Conservation (phyloP, 495 filamentous ascomycete genomes). For the Antarctomyces pellizariae region DNA sequence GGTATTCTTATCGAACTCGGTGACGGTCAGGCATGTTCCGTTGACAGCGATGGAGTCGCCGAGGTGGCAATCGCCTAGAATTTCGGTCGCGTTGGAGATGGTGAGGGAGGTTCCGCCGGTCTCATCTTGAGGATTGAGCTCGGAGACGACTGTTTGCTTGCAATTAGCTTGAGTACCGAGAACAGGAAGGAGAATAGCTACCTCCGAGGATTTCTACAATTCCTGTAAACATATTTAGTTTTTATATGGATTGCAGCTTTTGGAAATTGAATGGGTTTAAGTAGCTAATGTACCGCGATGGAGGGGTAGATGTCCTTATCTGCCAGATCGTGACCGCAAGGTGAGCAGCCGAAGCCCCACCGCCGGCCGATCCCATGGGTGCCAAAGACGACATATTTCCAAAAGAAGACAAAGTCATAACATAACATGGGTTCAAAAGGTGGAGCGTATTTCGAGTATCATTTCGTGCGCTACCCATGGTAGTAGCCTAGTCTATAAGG, state of each 20-base stretch:
- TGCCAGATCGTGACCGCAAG: too few species aligned
- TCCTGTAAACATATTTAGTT: slow-evolving; percentile 95
- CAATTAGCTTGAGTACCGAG: slow-evolving; percentile 6
- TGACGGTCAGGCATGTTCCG: slow-evolving; percentile 78
- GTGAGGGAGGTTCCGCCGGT: slow-evolving; percentile 76
- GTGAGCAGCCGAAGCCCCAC: too few species aligned
- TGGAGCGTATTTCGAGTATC: too few species aligned
- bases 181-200: slow-evolving; percentile 18
- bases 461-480: too few species aligned
- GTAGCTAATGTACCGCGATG: too few species aligned
- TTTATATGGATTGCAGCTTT: slow-evolving; percentile 3
- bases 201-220: slow-evolving; percentile 91
- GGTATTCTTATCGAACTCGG: slow-evolving; percentile 28
- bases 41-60: slow-evolving; percentile 90
- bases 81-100: slow-evolving; percentile 47
- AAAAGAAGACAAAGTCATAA: too few species aligned
- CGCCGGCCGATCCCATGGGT: too few species aligned
- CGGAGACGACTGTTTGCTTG: slow-evolving; percentile 42
- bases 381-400: too few species aligned
- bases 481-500: too few species aligned
- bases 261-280: not conserved
- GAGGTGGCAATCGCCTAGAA: slow-evolving; percentile 61
- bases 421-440: too few species aligned
- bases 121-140: slow-evolving; percentile 56
- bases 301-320: too few species aligned